phyloP scores from a whole-genome alignment of 2,329 filamentous ascomycete species.

The Colletotrichum truncatum region DNA sequence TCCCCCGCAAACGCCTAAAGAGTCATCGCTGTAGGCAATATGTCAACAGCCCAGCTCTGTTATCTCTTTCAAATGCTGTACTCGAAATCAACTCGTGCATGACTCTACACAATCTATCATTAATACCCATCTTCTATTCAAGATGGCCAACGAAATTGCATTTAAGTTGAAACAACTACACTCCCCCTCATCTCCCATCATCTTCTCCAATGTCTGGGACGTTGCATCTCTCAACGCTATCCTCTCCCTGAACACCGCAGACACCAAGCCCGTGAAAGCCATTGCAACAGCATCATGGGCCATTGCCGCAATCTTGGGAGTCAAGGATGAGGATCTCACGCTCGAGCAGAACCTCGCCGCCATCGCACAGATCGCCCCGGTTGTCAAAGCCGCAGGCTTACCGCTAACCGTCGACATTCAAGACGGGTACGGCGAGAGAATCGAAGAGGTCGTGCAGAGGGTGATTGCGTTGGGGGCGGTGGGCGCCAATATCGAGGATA shows the following conservation, averaged over 20 bases:
- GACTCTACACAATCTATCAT: too few relatives aligned
- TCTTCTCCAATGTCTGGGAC: constrained; percentile 67
- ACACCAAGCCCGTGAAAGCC: constrained; percentile 47
- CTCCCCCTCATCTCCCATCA: constrained; percentile 56
- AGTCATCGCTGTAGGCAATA: too few relatives aligned
- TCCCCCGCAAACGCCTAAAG: too few relatives aligned
- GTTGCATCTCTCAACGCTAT: constrained; percentile 55
- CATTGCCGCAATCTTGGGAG: constrained; percentile 54
- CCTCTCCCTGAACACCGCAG: constrained; percentile 48
- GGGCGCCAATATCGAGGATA: constrained; percentile 69
- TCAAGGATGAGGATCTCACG: constrained; percentile 58
- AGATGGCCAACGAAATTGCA: constrained; percentile 40
- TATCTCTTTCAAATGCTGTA: too few relatives aligned
- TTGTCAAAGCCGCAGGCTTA: constrained; percentile 49
- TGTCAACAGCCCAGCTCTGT: too few relatives aligned
- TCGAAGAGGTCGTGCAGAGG: constrained; percentile 53
- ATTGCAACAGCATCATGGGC: constrained; percentile 62
- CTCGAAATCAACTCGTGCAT: too few relatives aligned
- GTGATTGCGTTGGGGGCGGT: constrained; percentile 61
- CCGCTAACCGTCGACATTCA: constrained; percentile 68
- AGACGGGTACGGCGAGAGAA: constrained; percentile 63
- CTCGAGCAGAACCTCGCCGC: constrained; percentile 60
- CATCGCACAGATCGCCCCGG: constrained; percentile 52
- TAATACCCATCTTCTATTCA: too few relatives aligned
- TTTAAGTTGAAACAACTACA: constrained; percentile 55